A percentile compares a stretch with the other conserved stretches of the same genome.
phyloP scores from a whole-genome alignment of 768 basidiomycete genomes.

The Boletus insuetus region DNA sequence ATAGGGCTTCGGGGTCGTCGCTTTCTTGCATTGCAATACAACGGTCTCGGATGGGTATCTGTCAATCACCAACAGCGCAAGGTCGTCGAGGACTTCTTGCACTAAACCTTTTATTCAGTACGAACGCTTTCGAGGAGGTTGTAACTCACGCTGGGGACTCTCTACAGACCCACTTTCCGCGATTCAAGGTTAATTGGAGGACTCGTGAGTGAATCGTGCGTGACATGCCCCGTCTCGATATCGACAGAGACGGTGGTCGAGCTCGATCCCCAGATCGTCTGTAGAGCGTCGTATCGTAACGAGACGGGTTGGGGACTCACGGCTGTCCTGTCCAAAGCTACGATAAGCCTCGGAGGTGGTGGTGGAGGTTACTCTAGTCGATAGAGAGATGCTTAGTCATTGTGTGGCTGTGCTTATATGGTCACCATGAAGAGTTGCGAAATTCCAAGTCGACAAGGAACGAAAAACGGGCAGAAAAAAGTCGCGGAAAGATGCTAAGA shows the following conservation, averaged over 20 bases:
- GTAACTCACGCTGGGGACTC: too few species aligned
- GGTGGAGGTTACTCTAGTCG: too few species aligned
- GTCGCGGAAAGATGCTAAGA: slow-evolving; percentile 28
- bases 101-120: background rate
- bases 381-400: slow-evolving; percentile 29
- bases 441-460: slow-evolving; percentile 25
- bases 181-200: too few species aligned
- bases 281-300: background rate
- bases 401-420: slow-evolving; percentile 16
- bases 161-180: too few species aligned
- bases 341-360: too few species aligned
- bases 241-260: too few species aligned
- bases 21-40: slow-evolving; percentile 34
- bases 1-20: background rate
- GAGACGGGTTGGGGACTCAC: background rate
- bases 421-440: too few species aligned
- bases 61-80: background rate
- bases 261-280: background rate
- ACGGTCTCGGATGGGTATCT: slow-evolving; percentile 46
- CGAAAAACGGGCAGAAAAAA: slow-evolving; percentile 25
- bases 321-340: too few species aligned
- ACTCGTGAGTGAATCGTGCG: too few species aligned
- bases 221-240: too few species aligned
- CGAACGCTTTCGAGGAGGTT: too few species aligned
- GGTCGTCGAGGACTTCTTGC: background rate